Base-by-base conservation (phyloP, 257 asterid genomes). In the Thymus quinquecostatus region DNA sequence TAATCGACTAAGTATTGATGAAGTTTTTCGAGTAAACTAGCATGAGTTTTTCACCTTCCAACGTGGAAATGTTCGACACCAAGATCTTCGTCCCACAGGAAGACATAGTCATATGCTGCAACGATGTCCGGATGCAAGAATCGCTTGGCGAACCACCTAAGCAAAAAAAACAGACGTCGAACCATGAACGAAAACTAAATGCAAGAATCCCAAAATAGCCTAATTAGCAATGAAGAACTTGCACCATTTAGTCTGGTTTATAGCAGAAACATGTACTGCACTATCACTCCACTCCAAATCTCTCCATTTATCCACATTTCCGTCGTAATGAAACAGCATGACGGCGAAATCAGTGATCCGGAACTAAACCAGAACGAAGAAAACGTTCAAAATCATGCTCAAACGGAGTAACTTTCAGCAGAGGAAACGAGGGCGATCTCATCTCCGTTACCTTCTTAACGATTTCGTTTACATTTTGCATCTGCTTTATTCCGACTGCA, bases 81-180 rank as follows among this genome's bases (percentile, higher is more conserved):
- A 66, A 91, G 90, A 82, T 91, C 96, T 80, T 91, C 97, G 54
- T 91, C 97, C 97, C 97, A 91, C 8, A 91, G 90, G 77, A 91
- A 88, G 60, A 91, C 66, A 14, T 87, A 87, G 61, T 74, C 85
- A 61, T 91, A 87, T 21, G 81, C 84, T 51, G 88, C 82, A 58
- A 91, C 81, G 59, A 90, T 61, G 76, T 88, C 92, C 28, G 97
- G 97, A 81, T 91, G 97, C 56, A 91, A 84, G 82, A 88, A 91
- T 69, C 96, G 81, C 85, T 91, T 91, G 32, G 97, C 94, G 64
- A 91, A 91, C 97, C 97, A 88, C 97, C 97, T 91, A 79, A 57
- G 8, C 8, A 34, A 73, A 67, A 67, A 74, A 53, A 13, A 41
- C 38, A 72, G 10, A 53, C 1, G 38, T 28, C 10, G 60, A 53